phyloP scores from a whole-genome alignment of 441 rosid species.

The Biscutella laevigata region DNA sequence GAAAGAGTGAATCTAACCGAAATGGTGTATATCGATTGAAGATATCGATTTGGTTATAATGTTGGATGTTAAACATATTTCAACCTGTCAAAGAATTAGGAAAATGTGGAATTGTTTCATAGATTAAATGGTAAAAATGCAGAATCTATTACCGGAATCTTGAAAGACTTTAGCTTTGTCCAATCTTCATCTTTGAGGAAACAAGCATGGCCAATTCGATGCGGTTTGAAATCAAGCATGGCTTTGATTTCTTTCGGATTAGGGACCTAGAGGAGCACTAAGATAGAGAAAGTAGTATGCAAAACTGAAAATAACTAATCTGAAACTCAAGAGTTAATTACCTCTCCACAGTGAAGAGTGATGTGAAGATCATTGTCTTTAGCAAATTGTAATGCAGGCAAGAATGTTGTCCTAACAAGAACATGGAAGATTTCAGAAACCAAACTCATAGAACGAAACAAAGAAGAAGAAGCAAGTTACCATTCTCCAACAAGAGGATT shows the following conservation, averaged over 20 bases:
- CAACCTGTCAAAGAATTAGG: constrained; percentile 53
- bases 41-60: constrained; percentile 64
- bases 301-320: background rate
- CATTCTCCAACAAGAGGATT: constrained; percentile 83
- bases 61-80: constrained; percentile 93
- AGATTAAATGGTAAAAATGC: no score
- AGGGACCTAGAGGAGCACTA: constrained; percentile 80
- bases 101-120: background rate
- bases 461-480: constrained; percentile 25
- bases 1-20: constrained; percentile 40
- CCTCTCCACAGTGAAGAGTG: constrained; percentile 98
- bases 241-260: constrained; percentile 65
- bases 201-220: constrained; percentile 85
- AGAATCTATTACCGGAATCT: constrained; percentile 50
- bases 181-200: constrained; percentile 56
- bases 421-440: constrained; percentile 15
- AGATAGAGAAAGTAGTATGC: constrained; percentile 34
- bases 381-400: constrained; percentile 71
- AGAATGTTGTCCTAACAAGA: constrained; percentile 60
- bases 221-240: constrained; percentile 84
- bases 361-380: constrained; percentile 62
- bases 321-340: constrained; percentile 26
- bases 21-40: constrained; percentile 81
- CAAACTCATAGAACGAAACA: background rate
- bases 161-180: constrained; percentile 48